Evolutionary conservation across 2,329 filamentous ascomycete species (phyloP).

Genomic region (Plectosphaerella plurivora): DNA sequence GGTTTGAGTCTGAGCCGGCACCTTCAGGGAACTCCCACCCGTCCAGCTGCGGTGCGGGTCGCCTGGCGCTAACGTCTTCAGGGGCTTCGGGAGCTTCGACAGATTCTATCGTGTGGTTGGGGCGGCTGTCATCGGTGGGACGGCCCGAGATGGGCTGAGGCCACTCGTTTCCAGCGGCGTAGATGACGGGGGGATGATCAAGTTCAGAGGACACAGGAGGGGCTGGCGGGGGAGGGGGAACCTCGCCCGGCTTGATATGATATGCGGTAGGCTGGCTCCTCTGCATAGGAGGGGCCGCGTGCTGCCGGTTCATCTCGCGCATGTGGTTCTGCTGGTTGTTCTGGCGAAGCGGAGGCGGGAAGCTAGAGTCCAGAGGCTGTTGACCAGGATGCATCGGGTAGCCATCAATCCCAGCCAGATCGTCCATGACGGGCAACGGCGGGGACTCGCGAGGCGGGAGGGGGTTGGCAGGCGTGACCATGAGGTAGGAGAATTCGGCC

Average conservation of each 20-base stretch:
- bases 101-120: conserved; percentile 34
- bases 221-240: conserved; percentile 35
- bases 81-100: conserved; percentile 31
- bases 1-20: conserved; percentile 52
- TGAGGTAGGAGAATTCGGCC: conserved; percentile 63
- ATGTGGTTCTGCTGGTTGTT: conserved; percentile 53
- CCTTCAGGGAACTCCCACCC: conserved; percentile 93
- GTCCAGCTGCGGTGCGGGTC: conserved; percentile 53
- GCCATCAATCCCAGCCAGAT: conserved; percentile 49
- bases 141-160: conserved; percentile 17
- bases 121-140: conserved; percentile 27
- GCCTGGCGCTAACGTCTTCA: conserved; percentile 33
- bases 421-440: conserved; percentile 53
- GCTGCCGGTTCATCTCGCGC: conserved; percentile 51
- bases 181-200: conserved; percentile 40
- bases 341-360: conserved; percentile 30
- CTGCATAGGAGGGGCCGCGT: conserved; percentile 54
- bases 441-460: conserved; percentile 60
- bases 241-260: conserved; percentile 27
- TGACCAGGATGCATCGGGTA: conserved; percentile 36
- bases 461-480: conserved; percentile 64
- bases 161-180: conserved; percentile 27
- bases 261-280: conserved; percentile 29
- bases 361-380: conserved; percentile 30
- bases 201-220: conserved; percentile 47